Base-by-base conservation (phyloP, 2,329 filamentous ascomycete genomes). In the Camillea tinctor region DNA sequence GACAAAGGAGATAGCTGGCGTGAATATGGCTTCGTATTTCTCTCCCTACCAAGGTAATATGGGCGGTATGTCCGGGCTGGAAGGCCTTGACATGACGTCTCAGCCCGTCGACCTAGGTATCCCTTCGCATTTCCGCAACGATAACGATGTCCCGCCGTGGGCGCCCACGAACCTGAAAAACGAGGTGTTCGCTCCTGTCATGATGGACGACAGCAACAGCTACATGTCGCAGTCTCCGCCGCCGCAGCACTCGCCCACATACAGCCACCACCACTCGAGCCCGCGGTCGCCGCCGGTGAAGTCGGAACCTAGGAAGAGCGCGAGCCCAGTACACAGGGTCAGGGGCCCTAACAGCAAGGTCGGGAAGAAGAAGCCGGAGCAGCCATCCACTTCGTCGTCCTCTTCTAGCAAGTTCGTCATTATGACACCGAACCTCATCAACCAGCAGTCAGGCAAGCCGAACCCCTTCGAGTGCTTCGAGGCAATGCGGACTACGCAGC, bases 401-500 rank as follows among this genome's bases (percentile, higher is more conserved):
- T 30, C 75, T 36, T 67, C 74, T 20, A 78, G 76, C 66, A 82
- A 81, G 58, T 84, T 85, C 67, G 78, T 85, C 66, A 82, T 85
- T 60, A 77, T 85, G 57, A 85, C 82, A 1, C 82, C 83, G 3
- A 80, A 77, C 48, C 79, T 80, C 22, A 84, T 85, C 70, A 79
- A 75, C 64, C 79, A 80, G n/a, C 77, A 80, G 56, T 76, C 77
- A 19, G 80, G 80, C 52, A 79, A 77, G 50, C 76, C 78, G 50
- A 84, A 84, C 67, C 78, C 79, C 0, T 85, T 79, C 60, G 82
- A 85, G 60, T 84, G 82, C 65, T 81, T 84, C 67, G 82, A 85
- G 65, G 78, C 78, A 17, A 77, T 81, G 73, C 76, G 80, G 22
- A 78, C 79, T 5, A 81, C 81, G 7, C 82, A 84, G 62, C 78